Conservation (phyloP, 441 rosid genomes). For the Corymbia citriodora region DNA sequence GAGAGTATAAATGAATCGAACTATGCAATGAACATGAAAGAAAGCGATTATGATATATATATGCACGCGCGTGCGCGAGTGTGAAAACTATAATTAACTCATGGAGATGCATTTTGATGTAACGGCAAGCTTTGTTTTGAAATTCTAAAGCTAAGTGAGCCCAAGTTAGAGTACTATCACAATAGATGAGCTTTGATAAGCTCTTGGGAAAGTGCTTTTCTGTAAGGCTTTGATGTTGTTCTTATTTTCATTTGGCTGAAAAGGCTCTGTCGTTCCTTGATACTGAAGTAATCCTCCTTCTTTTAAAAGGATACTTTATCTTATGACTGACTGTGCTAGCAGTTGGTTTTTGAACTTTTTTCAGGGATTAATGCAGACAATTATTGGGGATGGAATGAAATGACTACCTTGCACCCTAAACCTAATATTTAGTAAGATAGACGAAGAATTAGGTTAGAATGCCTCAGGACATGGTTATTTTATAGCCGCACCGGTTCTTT, state of each 20-base stretch:
- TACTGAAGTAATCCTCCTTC: neutral
- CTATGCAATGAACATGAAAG: neutral
- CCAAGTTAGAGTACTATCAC: neutral
- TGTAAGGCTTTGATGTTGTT: neutral
- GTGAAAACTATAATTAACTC: too few species aligned
- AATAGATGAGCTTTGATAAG: neutral
- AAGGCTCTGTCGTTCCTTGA: neutral
- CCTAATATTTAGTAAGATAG: neutral
- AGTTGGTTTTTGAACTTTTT: neutral
- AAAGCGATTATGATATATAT: neutral
- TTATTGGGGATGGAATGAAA: neutral
- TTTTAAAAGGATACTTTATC: neutral
- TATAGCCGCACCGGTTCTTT: neutral
- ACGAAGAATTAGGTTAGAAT: neutral
- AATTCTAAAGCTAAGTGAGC: neutral
- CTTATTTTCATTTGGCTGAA: neutral
- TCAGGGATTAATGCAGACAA: neutral
- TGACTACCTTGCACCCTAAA: neutral
- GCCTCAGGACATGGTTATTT: neutral
- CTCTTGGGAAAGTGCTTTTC: neutral
- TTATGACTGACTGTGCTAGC: neutral
- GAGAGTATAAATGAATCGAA: neutral
- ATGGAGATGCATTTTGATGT: too few species aligned
- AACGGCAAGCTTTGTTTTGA: neutral
- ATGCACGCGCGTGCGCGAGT: accelerated